Evolutionary conservation across 139 green algal genomes (phyloP), one percentile per base, ranked within the genome.

Genomic region (Yamagishiella unicocca): DNA sequence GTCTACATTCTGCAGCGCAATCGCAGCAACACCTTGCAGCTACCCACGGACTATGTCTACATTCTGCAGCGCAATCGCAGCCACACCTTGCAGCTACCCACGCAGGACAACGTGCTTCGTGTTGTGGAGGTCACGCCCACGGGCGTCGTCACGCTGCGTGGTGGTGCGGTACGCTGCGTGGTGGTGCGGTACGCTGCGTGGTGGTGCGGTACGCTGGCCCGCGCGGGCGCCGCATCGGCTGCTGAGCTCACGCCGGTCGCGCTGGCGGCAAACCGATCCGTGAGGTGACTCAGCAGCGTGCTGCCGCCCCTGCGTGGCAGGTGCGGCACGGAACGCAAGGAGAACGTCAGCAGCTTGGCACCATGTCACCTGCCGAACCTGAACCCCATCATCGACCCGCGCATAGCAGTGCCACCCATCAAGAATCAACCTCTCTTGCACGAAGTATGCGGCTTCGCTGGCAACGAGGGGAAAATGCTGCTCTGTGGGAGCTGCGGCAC

Each of bases 401-500:
- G 17, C 2, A 2, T 88, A 2, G 53, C 40, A 0, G 19, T 4
- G 2, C 68, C 46, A 3, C 25, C 19, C 29, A 2, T 10, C 24
- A 37, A 82, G n/a, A n/a, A n/a, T n/a, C n/a, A n/a, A n/a, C n/a
- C n/a, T 53, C 38, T 74, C 25, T 17, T 35, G 1, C 82, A 68
- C 64, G 58, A 88, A 45, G 50, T 84, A 0, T 93, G 90, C 66
- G 25, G 79, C 1, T 76, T 54, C 2, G 37, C 73, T 5, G 67
- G 87, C n/a, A 10, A 82, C 0, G 66, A 38, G 58, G 22, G 42
- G 1, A 27, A 61, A 1, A 90, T 91, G 81, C 82, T 93, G 19
- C 67, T 93, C 27, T 91, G 90, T 61, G 84, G 90, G 42, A 71
- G 71, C 29, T 93, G 90, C 67, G 80, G 87, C 27, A 76, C 54